Evolutionary conservation across 495 filamentous ascomycete species (phyloP), one percentile per base, ranked within the genome.

Genomic region (Friedmanniomyces endolithicus): DNA sequence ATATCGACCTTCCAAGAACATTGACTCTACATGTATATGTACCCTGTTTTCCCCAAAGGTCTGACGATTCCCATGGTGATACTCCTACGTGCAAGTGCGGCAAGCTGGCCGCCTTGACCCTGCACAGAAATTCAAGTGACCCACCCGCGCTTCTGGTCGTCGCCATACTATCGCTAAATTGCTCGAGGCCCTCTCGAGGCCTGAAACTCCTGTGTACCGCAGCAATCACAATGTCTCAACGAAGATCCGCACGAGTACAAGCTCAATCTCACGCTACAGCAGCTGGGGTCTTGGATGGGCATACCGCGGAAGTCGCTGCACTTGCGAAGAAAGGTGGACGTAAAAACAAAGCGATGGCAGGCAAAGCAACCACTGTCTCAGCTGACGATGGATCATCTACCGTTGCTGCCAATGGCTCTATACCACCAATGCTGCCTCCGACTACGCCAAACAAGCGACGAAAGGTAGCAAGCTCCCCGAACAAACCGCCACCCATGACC

Each of bases 261-360:
- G 16, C 55, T 12, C 20, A 41, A 19, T 35, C 52, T 7, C n/a
- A 9, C 6, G 14, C 25, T 3, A n/a, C n/a, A n/a, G 33, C 72
- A 47, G 46, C 8, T 50, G 31, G 54, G 53, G 19, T 49, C 62
- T 69, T 74, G 22, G 67, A 69, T 65, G 70, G 37, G 11, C 52
- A 37, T 29, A 17, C 22, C 6, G 40, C 48, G 6, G 52, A 55
- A 27, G 29, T n/a, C 11, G 41, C 44, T 35, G 55, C 55, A 9
- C 43, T 54, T 24, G 22, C 54, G 12, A 53, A 57, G 33, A 61
- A 57, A 24, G 41, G 54, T 19, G 45, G 48, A n/a, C 54, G 59
- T 8, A 31, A 50, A 24, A 40, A 22, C 52, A 59, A 59, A 44
- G 31, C 34, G 6, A 52, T 29, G 1, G 43, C 41, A 24, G 48